Percentiles rank a stretch among this genome's conserved stretches.
Conservation (phyloP, 352 stramenopile genomes). For the Phytopythium litorale region DNA sequence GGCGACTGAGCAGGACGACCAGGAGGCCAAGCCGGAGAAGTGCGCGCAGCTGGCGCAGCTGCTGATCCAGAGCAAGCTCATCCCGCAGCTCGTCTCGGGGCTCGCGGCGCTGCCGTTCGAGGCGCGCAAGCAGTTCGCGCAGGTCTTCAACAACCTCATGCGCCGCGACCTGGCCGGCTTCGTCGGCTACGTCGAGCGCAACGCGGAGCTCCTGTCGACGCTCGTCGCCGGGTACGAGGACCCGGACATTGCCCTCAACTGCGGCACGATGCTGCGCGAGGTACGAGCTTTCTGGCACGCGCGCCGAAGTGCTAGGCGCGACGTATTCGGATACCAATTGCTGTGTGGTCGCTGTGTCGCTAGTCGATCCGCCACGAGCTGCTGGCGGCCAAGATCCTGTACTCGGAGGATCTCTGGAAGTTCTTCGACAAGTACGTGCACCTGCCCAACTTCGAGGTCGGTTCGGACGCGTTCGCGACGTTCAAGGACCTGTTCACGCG, state of each 20-base stretch:
- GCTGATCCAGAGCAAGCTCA: constrained; percentile 62
- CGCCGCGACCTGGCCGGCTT: constrained; percentile 81
- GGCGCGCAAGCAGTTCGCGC: constrained; percentile 78
- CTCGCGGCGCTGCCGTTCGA: constrained; percentile 84
- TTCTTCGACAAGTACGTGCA: constrained; percentile 91
- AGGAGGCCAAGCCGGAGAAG: constrained; percentile 77
- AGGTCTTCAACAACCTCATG: constrained; percentile 91
- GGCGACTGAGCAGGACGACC: constrained; percentile 41
- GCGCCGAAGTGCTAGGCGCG: neutral
- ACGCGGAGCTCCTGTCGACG: constrained; percentile 70
- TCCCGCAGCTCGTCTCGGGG: constrained; percentile 62
- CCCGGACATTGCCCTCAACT: constrained; percentile 85
- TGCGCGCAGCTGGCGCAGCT: constrained; percentile 73
- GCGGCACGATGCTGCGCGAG: constrained; percentile 88
- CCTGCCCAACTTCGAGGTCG: constrained; percentile 91
- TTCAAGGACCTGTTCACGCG: constrained; percentile 88
- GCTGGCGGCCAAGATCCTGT: constrained; percentile 68
- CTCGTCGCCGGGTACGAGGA: constrained; percentile 85
- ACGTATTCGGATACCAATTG: neutral
- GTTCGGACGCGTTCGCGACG: constrained; percentile 88
- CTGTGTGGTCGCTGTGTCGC: neutral
- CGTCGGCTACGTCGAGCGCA: constrained; percentile 69
- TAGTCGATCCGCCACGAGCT: constrained; percentile 81
- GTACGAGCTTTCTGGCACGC: constrained; percentile 16
- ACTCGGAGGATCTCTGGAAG: constrained; percentile 83